Conservation (phyloP, 2,329 filamentous ascomycete species). For the Myriosclerotinia scirpicola region DNA sequence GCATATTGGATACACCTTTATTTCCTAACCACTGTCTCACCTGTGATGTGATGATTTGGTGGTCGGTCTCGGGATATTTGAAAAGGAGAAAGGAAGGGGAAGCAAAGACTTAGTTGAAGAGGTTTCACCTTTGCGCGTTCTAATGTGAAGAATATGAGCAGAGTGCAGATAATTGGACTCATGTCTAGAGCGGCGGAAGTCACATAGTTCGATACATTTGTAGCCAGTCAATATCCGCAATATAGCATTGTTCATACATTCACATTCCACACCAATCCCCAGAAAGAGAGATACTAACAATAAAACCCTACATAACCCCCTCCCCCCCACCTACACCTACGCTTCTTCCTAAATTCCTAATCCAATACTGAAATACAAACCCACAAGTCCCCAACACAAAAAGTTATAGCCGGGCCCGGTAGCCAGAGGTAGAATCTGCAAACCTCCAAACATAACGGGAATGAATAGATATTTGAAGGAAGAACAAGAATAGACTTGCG, state of each 20-base stretch:
- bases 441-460: conserved; percentile 67
- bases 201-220: conserved; percentile 42
- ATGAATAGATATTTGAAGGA: conserved; percentile 65
- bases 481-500: conserved; percentile 60
- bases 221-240: neutral
- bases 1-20: neutral
- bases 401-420: conserved; percentile 60
- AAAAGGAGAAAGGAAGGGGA: neutral
- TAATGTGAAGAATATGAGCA: conserved; percentile 56
- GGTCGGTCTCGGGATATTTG: neutral
- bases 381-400: conserved; percentile 50
- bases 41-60: no score
- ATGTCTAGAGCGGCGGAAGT: conserved; percentile 70
- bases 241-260: neutral
- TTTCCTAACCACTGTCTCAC: no score
- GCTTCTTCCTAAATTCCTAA: neutral
- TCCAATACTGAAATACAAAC: conserved; percentile 61
- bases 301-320: conserved; percentile 49
- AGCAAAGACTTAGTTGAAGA: neutral
- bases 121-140: conserved; percentile 13
- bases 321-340: conserved; percentile 64
- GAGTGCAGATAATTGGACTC: conserved; percentile 63
- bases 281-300: neutral
- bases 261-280: neutral
- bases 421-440: conserved; percentile 62